phyloP scores from a whole-genome alignment of 495 filamentous ascomycete genomes.

The Penicillium manginii region DNA sequence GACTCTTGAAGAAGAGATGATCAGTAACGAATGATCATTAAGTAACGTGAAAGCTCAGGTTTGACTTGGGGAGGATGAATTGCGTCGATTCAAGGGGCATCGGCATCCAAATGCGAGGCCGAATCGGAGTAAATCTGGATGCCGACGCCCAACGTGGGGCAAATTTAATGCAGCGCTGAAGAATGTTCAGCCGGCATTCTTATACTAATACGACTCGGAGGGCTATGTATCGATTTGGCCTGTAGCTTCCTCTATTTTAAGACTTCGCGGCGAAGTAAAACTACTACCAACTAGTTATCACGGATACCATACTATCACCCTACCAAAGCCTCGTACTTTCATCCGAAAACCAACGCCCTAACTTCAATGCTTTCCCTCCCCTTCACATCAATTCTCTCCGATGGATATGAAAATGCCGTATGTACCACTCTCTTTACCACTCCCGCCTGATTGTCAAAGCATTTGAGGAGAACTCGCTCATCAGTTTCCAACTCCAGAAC shows the following conservation, averaged over 20 bases:
- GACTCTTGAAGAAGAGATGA: background rate
- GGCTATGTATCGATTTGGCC: no score
- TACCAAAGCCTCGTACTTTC: background rate
- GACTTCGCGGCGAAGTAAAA: no score
- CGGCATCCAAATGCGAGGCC: background rate
- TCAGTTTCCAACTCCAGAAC: background rate
- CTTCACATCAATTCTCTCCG: background rate
- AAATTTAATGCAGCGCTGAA: background rate
- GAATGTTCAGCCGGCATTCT: no score
- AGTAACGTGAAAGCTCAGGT: background rate
- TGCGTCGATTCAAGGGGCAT: background rate
- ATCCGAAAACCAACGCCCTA: constrained; percentile 1
- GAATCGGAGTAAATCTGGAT: no score
- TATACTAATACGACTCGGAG: no score
- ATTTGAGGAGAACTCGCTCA: background rate
- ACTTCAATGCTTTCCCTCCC: constrained; percentile 1
- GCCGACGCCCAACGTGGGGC: background rate
- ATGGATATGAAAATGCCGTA: background rate
- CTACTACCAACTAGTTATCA: no score
- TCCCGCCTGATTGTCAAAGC: background rate
- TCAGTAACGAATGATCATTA: background rate
- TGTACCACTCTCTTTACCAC: background rate
- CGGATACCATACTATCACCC: no score
- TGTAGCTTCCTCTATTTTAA: no score
- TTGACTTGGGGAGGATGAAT: background rate